Conservation (phyloP, 345 rosid genomes). For the Turritis glabra region DNA sequence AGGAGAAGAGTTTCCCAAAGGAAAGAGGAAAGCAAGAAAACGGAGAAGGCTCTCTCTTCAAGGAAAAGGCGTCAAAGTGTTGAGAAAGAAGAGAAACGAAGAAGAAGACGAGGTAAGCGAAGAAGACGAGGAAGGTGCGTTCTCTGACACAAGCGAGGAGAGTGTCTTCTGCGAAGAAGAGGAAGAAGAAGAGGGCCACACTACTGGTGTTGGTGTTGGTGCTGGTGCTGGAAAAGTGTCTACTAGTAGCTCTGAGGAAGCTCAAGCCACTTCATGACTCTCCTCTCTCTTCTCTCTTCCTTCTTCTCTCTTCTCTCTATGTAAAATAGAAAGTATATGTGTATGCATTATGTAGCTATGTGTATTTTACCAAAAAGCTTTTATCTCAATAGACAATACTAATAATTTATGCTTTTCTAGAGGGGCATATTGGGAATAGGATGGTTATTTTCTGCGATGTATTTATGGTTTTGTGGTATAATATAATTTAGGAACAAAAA, state of each 20-base stretch:
- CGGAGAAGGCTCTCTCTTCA: conserved; percentile 73
- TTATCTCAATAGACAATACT: conserved; percentile 10
- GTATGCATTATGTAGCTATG: conserved; percentile 32
- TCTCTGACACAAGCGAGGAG: conserved; percentile 70
- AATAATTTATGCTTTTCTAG: background rate
- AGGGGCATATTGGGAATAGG: background rate
- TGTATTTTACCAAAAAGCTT: conserved; percentile 26
- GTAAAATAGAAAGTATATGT: conserved; percentile 27
- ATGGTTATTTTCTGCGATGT: background rate
- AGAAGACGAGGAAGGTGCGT: conserved; percentile 48
- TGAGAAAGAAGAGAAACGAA: conserved; percentile 59
- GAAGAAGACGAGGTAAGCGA: conserved; percentile 40
- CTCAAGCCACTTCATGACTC: conserved; percentile 35
- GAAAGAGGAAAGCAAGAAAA: conserved; percentile 87
- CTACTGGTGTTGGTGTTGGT: background rate
- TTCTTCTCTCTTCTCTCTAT: conserved; percentile 8
- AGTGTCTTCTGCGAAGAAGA: conserved; percentile 81
- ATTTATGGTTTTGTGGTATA: background rate
- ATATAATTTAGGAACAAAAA: background rate
- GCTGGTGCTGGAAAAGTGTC: conserved; percentile 34
- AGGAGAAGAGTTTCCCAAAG: conserved; percentile 88
- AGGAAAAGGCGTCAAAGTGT: conserved; percentile 77
- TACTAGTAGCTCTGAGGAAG: conserved; percentile 69
- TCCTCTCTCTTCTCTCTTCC: background rate
- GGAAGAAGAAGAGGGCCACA: conserved; percentile 28